A percentile compares a stretch with the other conserved stretches of the same genome.
Evolutionary conservation across 208 protist species (phyloP).

Genomic region (Trypanosoma conorhini): DNA sequence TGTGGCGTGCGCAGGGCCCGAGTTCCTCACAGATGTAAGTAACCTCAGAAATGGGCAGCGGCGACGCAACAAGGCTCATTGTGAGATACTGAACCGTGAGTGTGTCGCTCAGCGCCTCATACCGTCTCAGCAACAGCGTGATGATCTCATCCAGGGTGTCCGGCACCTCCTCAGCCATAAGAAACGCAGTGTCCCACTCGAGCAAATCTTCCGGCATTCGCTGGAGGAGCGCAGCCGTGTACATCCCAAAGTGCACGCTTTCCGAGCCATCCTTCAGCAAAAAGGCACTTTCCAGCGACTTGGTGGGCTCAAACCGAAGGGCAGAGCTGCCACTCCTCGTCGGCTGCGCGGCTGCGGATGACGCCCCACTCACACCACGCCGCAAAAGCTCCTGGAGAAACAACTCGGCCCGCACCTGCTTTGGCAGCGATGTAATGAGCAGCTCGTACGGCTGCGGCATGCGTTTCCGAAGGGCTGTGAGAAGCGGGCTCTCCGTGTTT

Average conservation of each 20-base stretch:
- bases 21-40: constrained; percentile 80
- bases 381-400: constrained; percentile 37
- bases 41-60: constrained; percentile 70
- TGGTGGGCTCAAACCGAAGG: constrained; percentile 19
- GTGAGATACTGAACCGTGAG: constrained; percentile 63
- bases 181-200: constrained; percentile 25
- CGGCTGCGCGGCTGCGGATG: constrained; percentile 13
- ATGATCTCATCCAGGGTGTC: constrained; percentile 53
- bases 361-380: constrained; percentile 31
- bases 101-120: constrained; percentile 40
- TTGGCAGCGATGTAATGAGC: constrained; percentile 59
- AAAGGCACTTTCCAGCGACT: constrained; percentile 60
- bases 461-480: constrained; percentile 64
- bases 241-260: constrained; percentile 47
- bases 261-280: constrained; percentile 72
- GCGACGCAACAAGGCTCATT: constrained; percentile 44
- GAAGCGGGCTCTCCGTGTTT: constrained; percentile 66
- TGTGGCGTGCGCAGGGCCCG: constrained; percentile 57
- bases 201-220: constrained; percentile 29
- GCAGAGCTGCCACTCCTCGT: not conserved
- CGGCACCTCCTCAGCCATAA: constrained; percentile 53
- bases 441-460: constrained; percentile 82
- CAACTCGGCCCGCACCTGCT: constrained; percentile 43
- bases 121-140: constrained; percentile 37
- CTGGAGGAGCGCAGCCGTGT: constrained; percentile 59